phyloP scores from a whole-genome alignment of 371 early-diverging fungal species.

The Mucor plumbeus region DNA sequence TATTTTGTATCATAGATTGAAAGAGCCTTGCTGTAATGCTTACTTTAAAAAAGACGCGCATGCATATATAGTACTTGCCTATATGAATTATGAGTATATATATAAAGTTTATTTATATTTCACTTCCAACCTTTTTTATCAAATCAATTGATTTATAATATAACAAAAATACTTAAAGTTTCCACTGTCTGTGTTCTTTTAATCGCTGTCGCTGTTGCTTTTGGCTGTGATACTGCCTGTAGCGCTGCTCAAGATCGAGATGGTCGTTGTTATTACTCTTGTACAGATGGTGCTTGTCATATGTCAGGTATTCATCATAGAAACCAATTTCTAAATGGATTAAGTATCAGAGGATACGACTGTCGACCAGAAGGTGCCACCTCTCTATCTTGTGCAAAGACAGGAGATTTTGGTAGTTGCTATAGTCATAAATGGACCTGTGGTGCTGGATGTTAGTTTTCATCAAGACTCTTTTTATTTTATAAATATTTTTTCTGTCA shows the following conservation, averaged over 20 bases:
- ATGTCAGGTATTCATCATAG: constrained; percentile 6
- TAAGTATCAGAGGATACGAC: neutral
- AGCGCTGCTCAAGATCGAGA: neutral
- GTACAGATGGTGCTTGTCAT: constrained; percentile 6
- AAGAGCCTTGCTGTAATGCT: too few species aligned
- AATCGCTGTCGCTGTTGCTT: neutral
- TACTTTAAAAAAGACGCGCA: too few species aligned
- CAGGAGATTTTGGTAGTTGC: constrained; percentile 7
- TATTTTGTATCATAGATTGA: too few species aligned
- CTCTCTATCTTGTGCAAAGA: constrained; percentile 10
- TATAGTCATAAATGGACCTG: constrained; percentile 12
- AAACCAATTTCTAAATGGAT: constrained; percentile 8
- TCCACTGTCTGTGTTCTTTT: neutral
- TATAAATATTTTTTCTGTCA: too few species aligned
- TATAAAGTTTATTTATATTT: too few species aligned
- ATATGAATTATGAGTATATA: too few species aligned
- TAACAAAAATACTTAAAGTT: neutral
- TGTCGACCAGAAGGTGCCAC: constrained; percentile 3
- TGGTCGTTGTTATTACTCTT: constrained; percentile 13
- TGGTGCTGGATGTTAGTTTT: neutral
- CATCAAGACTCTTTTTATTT: too few species aligned
- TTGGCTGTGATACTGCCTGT: constrained; percentile 16
- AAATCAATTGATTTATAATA: neutral
- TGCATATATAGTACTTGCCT: too few species aligned
- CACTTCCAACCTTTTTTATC: neutral